These are phyloP conservation scores for Hemileccinum impolitum DNA, from an alignment of 768 basidiomycete species.

Conservation along the genomic window DNA sequence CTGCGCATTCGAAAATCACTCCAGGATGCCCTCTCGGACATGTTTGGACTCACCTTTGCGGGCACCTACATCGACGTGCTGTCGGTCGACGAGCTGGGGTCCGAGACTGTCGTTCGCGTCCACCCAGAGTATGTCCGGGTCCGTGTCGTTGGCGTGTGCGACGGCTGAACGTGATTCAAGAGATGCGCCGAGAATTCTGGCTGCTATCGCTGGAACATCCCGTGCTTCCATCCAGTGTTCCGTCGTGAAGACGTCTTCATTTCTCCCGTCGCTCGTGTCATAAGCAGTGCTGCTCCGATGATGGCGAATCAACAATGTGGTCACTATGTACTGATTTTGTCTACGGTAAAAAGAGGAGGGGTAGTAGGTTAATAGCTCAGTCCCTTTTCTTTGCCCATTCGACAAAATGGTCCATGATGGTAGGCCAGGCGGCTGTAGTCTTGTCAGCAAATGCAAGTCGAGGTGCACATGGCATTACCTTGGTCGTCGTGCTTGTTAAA, in stretches of 20 bases:
- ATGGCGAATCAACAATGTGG: too few relatives aligned
- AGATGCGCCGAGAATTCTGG: conserved; percentile 23
- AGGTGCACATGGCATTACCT: conserved; percentile 43
- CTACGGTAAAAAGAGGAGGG: too few relatives aligned
- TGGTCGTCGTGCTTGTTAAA: conserved; percentile 75
- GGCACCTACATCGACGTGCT: conserved; percentile 57
- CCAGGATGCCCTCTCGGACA: conserved; percentile 51
- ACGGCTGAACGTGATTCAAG: conserved; percentile 10
- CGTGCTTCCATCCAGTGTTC: conserved; percentile 24
- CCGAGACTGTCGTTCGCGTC: conserved; percentile 24
- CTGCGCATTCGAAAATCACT: conserved; percentile 51
- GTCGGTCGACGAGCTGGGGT: conserved; percentile 37
- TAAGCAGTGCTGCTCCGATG: not conserved
- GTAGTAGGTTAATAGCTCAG: too few relatives aligned
- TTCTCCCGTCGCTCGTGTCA: conserved; percentile 30
- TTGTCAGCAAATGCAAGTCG: too few relatives aligned
- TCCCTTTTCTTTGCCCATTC: conserved; percentile 54
- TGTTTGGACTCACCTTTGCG: conserved; percentile 53
- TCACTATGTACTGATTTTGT: too few relatives aligned
- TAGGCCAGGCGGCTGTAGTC: conserved; percentile 75
- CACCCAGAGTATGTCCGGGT: conserved; percentile 14
- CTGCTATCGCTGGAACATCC: conserved; percentile 23
- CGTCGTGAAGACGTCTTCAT: conserved; percentile 25
- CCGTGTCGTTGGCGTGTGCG: not conserved
- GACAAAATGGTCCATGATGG: conserved; percentile 82